phyloP scores from a whole-genome alignment of 106 monocot species.

The Allium fistulosum region DNA sequence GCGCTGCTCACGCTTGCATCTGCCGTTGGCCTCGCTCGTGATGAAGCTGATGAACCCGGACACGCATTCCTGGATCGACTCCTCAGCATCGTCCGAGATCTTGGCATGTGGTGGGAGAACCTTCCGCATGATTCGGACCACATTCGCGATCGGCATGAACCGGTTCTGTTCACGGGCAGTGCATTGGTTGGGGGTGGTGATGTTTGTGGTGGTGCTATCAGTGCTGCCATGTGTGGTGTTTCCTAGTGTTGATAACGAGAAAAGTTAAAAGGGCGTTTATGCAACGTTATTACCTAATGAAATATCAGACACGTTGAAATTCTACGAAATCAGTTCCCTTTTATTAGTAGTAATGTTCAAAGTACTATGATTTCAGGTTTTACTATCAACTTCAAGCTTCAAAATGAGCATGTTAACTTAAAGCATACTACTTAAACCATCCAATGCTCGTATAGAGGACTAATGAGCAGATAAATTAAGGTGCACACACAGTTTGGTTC shows the following conservation, averaged over 20 bases:
- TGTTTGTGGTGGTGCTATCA: neutral
- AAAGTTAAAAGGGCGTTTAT: neutral
- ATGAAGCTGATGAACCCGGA: slow-evolving; percentile 77
- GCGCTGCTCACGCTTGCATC: slow-evolving; percentile 62
- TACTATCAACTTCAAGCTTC: too few species aligned
- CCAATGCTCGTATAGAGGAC: too few species aligned
- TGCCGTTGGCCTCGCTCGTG: slow-evolving; percentile 59
- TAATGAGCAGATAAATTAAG: too few species aligned
- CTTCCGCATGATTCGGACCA: slow-evolving; percentile 60
- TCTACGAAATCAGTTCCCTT: too few species aligned
- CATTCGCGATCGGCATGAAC: slow-evolving; percentile 71
- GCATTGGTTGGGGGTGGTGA: neutral
- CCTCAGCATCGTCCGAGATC: slow-evolving; percentile 70
- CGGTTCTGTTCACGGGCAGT: slow-evolving; percentile 47
- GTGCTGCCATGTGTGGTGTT: neutral
- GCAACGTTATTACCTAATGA: too few species aligned
- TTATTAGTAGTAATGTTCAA: too few species aligned
- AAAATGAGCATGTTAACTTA: too few species aligned
- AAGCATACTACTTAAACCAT: too few species aligned
- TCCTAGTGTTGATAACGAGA: neutral
- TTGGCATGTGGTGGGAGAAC: slow-evolving; percentile 58
- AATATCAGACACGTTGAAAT: too few species aligned
- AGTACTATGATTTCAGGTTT: too few species aligned
- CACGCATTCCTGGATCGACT: slow-evolving; percentile 69
- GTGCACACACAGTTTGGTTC: too few species aligned